These are phyloP conservation scores for Biscutella laevigata DNA, from an alignment of 441 rosid species.

Conservation along the genomic window DNA sequence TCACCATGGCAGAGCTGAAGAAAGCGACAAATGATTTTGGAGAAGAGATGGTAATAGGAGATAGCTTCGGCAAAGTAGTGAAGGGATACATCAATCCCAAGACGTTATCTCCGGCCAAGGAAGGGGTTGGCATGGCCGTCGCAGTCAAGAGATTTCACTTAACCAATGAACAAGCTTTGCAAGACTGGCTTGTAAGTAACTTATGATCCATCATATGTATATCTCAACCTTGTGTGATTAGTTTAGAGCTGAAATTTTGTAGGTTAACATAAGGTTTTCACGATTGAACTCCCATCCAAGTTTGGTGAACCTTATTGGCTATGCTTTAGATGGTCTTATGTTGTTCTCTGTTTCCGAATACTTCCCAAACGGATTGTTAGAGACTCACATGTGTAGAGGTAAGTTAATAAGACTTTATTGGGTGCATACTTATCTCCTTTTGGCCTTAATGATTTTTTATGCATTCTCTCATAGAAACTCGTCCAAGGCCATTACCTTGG, in stretches of 20 bases:
- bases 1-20: neutral
- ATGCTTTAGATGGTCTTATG: neutral
- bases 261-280: neutral
- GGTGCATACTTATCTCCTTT: neutral
- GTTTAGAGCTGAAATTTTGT: neutral
- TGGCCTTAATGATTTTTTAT: neutral
- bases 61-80: no score
- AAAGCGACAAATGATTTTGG: neutral
- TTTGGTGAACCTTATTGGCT: slow-evolving; percentile 10
- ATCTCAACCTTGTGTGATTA: neutral
- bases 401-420: neutral
- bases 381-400: neutral
- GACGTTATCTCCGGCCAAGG: neutral
- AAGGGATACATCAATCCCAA: slow-evolving; percentile 1
- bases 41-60: neutral
- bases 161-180: neutral
- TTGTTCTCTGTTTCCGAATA: neutral
- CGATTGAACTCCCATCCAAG: neutral
- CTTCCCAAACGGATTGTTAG: neutral
- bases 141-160: neutral
- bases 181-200: slow-evolving; percentile 13
- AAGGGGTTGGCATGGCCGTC: neutral
- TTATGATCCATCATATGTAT: neutral
- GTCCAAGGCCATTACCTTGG: neutral
- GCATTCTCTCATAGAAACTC: neutral